These are phyloP conservation scores for Xylaria sp. DNA, from an alignment of 2,329 filamentous ascomycete genomes.

Conservation along the genomic window DNA sequence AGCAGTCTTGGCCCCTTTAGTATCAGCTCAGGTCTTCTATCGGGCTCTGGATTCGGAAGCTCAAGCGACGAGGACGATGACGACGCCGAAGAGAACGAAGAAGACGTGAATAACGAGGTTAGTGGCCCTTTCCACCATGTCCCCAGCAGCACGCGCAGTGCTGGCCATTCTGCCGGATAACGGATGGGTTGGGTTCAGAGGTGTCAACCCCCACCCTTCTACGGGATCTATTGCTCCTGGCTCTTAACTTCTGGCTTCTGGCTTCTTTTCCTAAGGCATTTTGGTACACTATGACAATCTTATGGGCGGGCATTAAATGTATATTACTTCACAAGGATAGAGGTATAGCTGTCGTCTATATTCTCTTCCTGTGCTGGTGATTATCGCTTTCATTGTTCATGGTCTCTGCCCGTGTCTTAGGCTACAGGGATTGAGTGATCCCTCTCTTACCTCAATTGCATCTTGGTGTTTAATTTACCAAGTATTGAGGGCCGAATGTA, in stretches of 20 bases:
- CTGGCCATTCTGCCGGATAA: slow-evolving; percentile 14
- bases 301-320: background rate
- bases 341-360: slow-evolving; percentile 32
- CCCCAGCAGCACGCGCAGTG: slow-evolving; percentile 3
- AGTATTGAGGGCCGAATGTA: slow-evolving; percentile 6
- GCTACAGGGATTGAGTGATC: background rate
- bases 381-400: background rate
- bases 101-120: slow-evolving; percentile 77
- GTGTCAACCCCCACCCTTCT: background rate
- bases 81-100: slow-evolving; percentile 86
- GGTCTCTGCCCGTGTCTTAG: slow-evolving; percentile 7
- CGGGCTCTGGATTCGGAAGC: slow-evolving; percentile 88
- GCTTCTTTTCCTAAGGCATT: background rate
- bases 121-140: slow-evolving; percentile 54
- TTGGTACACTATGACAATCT: background rate
- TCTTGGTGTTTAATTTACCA: background rate
- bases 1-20: slow-evolving; percentile 78
- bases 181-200: background rate
- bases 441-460: background rate
- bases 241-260: background rate
- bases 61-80: slow-evolving; percentile 97
- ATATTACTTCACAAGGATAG: slow-evolving; percentile 22
- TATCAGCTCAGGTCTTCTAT: slow-evolving; percentile 77
- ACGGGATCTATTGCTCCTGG: background rate
- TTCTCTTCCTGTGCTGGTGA: slow-evolving; percentile 23